Percentiles rank a stretch among this genome's conserved stretches.
Conservation (phyloP, 129 eudicot species). For the Pittosporum tobira region DNA sequence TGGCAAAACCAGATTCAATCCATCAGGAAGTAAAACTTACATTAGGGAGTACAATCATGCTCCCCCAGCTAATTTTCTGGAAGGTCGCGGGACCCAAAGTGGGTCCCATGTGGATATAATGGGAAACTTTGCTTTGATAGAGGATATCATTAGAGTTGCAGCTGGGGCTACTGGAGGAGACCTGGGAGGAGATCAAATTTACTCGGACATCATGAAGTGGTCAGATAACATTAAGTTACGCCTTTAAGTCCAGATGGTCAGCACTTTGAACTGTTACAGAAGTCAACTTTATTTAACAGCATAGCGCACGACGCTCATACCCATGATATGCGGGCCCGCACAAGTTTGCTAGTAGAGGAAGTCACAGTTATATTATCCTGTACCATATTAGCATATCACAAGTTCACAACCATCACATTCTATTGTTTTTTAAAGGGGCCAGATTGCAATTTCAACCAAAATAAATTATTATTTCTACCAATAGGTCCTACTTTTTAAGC, state of each 20-base stretch:
- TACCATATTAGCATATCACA: too few relatives aligned
- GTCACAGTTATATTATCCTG: too few relatives aligned
- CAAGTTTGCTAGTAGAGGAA: too few relatives aligned
- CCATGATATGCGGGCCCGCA: too few relatives aligned
- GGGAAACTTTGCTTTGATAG: slow-evolving; percentile 92
- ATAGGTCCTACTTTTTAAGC: too few relatives aligned
- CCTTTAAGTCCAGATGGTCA: slow-evolving; percentile 19
- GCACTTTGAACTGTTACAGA: neutral
- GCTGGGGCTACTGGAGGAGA: slow-evolving; percentile 88
- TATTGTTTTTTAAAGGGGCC: too few relatives aligned
- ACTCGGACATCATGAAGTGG: slow-evolving; percentile 82
- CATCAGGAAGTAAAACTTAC: slow-evolving; percentile 67
- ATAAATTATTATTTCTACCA: too few relatives aligned
- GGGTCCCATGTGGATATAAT: slow-evolving; percentile 96
- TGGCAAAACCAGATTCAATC: slow-evolving; percentile 87
- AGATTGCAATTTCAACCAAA: too few relatives aligned
- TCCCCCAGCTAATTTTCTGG: slow-evolving; percentile 80
- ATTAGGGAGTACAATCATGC: slow-evolving; percentile 81
- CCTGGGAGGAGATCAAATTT: slow-evolving; percentile 84
- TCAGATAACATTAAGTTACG: slow-evolving; percentile 55
- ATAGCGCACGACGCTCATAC: too few relatives aligned
- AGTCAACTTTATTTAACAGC: too few relatives aligned
- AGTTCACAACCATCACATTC: too few relatives aligned
- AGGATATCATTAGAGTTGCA: slow-evolving; percentile 79
- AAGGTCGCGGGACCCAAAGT: slow-evolving; percentile 95